phyloP scores from a whole-genome alignment of 306 rosid genomes.

The Geum urbanum region DNA sequence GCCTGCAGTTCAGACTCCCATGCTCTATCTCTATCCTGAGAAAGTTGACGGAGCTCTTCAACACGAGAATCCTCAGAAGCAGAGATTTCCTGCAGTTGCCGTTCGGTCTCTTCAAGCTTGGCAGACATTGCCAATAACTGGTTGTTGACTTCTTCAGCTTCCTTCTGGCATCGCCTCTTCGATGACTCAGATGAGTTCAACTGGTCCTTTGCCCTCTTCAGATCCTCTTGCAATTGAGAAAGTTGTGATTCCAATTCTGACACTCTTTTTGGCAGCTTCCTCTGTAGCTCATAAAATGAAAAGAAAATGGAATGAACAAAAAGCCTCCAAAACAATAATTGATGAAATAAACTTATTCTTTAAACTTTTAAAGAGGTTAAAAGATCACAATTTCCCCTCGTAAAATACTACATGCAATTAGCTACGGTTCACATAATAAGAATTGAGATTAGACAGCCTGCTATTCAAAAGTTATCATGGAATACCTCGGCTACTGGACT shows the following conservation, averaged over 20 bases:
- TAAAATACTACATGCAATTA: not conserved
- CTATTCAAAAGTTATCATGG: slow-evolving; percentile 10
- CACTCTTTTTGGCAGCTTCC: slow-evolving; percentile 50
- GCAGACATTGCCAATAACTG: slow-evolving; percentile 47
- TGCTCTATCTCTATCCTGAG: slow-evolving; percentile 84
- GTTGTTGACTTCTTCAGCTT: slow-evolving; percentile 71
- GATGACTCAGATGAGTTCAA: slow-evolving; percentile 52
- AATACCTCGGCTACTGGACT: slow-evolving; percentile 65
- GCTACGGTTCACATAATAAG: not conserved
- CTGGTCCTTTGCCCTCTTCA: slow-evolving; percentile 65
- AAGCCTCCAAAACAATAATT: not conserved
- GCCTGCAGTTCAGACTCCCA: slow-evolving; percentile 97
- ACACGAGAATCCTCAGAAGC: slow-evolving; percentile 71
- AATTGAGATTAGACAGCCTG: not conserved
- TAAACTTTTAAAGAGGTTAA: not conserved
- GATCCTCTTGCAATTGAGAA: slow-evolving; percentile 65
- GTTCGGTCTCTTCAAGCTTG: slow-evolving; percentile 68
- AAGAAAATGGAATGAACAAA: not conserved
- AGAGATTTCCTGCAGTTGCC: slow-evolving; percentile 61
- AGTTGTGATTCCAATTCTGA: slow-evolving; percentile 66
- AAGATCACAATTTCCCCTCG: not conserved
- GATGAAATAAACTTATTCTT: not conserved
- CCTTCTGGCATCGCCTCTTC: slow-evolving; percentile 58
- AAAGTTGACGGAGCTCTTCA: slow-evolving; percentile 61
- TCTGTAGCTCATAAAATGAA: slow-evolving; percentile 36